Evolutionary conservation across 441 rosid species (phyloP), one percentile per base, ranked within the genome.

Genomic region (Pelargonium cotyledonis): DNA sequence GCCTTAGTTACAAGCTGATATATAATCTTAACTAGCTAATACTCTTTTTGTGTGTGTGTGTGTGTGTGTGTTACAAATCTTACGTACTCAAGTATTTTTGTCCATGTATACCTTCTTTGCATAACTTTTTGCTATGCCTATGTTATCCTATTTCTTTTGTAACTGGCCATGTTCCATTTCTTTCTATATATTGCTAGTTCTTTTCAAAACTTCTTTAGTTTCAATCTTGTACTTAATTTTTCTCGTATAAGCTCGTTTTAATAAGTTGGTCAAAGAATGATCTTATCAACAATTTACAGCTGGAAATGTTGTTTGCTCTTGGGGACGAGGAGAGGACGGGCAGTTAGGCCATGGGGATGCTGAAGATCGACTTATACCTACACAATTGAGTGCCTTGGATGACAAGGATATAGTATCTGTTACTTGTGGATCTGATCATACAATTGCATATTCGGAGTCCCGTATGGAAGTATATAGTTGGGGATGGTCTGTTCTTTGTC

Each of bases 281-380:
- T 60, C 57, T 60, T 63, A 38, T 67, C 69, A 35, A 38, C 43
- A 19, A 65, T 72, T 70, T 80, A 49, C 86, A 95, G 99, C 97
- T 83, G 99, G 91, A 70, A 84, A 86, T 78, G 75, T 85, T 53
- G 88, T 95, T 72, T 95, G 99, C 80, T 84, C 99, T 6, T 92
- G 96, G 98, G 99, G 99, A 65, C 73, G 99, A 80, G 99, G 99
- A 46, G 99, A 92, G 74, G 99, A 95, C 80, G 99, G 99, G 64
- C 99, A 92, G 72, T 81, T 95, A 77, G 99, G 99, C 49, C 97
- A 80, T 68, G 99, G 99, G 47, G 98, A 92, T 82, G 97, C 97
- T 2, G 95, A 84, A 70, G 99, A 95, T 78, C 85, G 95, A 31
- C 85, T 80, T 69, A 79, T 85, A 66, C 97, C 99, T 0, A 92